phyloP scores from a whole-genome alignment of 2,329 filamentous ascomycete species.

The Penicillium olsonii region DNA sequence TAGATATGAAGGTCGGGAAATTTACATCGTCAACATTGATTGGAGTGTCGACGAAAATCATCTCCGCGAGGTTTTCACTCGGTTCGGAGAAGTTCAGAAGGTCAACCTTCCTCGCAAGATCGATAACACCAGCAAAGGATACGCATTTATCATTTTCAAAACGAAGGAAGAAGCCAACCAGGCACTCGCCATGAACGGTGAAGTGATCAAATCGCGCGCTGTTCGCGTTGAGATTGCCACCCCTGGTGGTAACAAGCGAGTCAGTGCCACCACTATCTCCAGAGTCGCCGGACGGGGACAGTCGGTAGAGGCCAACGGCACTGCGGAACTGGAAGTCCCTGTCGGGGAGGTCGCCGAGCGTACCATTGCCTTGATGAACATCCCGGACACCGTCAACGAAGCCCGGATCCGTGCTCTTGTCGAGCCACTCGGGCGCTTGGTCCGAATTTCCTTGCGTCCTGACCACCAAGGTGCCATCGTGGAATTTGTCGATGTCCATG shows the following conservation, averaged over 20 bases:
- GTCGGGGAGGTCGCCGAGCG: constrained; percentile 58
- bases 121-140: constrained; percentile 71
- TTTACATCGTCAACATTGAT: constrained; percentile 74
- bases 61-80: constrained; percentile 68
- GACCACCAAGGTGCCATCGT: constrained; percentile 83
- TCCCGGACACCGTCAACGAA: constrained; percentile 92
- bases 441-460: constrained; percentile 76
- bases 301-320: constrained; percentile 38
- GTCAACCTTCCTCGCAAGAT: constrained; percentile 71
- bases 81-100: constrained; percentile 73
- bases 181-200: constrained; percentile 68
- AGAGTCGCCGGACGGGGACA: constrained; percentile 39
- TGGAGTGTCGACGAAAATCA: constrained; percentile 65
- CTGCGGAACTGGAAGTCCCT: constrained; percentile 44
- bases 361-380: constrained; percentile 77
- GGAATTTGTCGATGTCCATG: constrained; percentile 71
- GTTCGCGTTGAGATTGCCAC: constrained; percentile 63
- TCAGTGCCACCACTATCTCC: constrained; percentile 48
- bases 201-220: constrained; percentile 67
- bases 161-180: constrained; percentile 68
- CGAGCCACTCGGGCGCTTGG: constrained; percentile 68
- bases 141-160: constrained; percentile 76
- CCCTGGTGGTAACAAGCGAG: constrained; percentile 43
- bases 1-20: constrained; percentile 81
- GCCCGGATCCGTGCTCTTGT: constrained; percentile 74